Percentiles rank a stretch among this genome's conserved stretches.
phyloP scores from a whole-genome alignment of 352 stramenopile species.

The Globisporangium canariense region DNA sequence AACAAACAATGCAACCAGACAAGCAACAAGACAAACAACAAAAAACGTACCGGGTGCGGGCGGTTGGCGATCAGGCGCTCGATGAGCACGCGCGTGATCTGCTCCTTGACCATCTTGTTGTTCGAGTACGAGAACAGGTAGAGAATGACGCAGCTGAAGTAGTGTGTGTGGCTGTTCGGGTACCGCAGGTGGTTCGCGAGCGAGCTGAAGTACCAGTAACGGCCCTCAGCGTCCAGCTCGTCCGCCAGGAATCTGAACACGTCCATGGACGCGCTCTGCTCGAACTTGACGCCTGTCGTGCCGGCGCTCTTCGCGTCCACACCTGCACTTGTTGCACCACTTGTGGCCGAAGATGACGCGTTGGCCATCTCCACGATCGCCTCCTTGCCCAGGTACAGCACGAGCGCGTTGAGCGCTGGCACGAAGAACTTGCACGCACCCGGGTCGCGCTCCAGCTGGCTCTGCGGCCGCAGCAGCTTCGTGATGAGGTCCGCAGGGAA shows the following conservation, averaged over 20 bases:
- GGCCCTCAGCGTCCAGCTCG: constrained; percentile 92
- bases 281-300: constrained; percentile 68
- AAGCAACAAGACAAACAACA: constrained; percentile 5
- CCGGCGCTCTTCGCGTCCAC: constrained; percentile 4
- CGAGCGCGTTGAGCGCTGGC: constrained; percentile 91
- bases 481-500: constrained; percentile 77
- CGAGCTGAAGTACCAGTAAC: constrained; percentile 98
- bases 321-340: neutral
- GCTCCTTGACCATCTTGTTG: constrained; percentile 96
- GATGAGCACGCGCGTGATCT: constrained; percentile 97
- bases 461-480: constrained; percentile 63
- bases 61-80: constrained; percentile 99
- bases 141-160: constrained; percentile 98
- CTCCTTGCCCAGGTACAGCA: constrained; percentile 85
- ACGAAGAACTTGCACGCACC: constrained; percentile 86
- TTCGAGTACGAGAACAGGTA: constrained; percentile 98
- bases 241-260: constrained; percentile 97
- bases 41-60: constrained; percentile 88
- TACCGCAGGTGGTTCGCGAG: constrained; percentile 99
- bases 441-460: constrained; percentile 67
- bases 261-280: constrained; percentile 87
- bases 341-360: constrained; percentile 19
- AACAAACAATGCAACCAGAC: constrained; percentile 2
- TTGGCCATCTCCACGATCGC: constrained; percentile 80
- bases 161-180: constrained; percentile 99